These are phyloP conservation scores for Microdochium bolleyi DNA, from an alignment of 2,329 filamentous ascomycete genomes.

Conservation along the genomic window DNA sequence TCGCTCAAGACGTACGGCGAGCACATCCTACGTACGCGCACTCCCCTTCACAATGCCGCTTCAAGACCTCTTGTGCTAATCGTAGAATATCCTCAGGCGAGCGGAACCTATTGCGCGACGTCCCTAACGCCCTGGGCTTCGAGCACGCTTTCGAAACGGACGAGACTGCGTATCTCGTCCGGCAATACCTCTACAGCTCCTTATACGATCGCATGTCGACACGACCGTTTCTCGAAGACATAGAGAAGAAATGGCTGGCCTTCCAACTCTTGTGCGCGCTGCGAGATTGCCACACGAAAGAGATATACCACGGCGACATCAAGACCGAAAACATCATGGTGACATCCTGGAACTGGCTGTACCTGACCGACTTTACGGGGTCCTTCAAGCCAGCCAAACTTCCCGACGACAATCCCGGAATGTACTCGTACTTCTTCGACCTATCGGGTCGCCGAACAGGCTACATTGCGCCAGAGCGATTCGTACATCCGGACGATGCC, in stretches of 20 bases:
- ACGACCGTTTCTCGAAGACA: slow-evolving; percentile 89
- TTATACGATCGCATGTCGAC: slow-evolving; percentile 96
- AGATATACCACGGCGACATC: slow-evolving; percentile 95
- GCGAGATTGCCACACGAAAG: slow-evolving; percentile 80
- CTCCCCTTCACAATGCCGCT: not conserved
- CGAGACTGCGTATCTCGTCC: slow-evolving; percentile 84
- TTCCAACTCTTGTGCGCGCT: slow-evolving; percentile 91
- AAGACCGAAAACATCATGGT: slow-evolving; percentile 97
- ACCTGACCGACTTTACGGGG: slow-evolving; percentile 93
- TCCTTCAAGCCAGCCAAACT: slow-evolving; percentile 91
- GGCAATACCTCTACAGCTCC: slow-evolving; percentile 93
- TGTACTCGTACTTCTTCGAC: slow-evolving; percentile 98
- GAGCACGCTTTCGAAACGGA: slow-evolving; percentile 87
- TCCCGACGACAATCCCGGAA: slow-evolving; percentile 91
- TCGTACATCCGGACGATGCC: slow-evolving; percentile 53
- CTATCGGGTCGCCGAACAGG: slow-evolving; percentile 86
- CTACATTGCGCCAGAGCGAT: slow-evolving; percentile 91
- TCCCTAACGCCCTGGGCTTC: slow-evolving; percentile 87
- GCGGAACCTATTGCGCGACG: slow-evolving; percentile 66
- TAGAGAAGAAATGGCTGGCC: slow-evolving; percentile 98
- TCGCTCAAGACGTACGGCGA: slow-evolving; percentile 72
- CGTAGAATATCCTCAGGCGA: slow-evolving; percentile 48
- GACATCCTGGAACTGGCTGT: slow-evolving; percentile 99
- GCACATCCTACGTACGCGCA: slow-evolving; percentile 58
- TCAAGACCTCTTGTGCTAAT: not conserved